Evolutionary conservation across 305 asterid genomes (phyloP), one percentile per base, ranked within the genome.

Genomic region (Rubia occidens): DNA sequence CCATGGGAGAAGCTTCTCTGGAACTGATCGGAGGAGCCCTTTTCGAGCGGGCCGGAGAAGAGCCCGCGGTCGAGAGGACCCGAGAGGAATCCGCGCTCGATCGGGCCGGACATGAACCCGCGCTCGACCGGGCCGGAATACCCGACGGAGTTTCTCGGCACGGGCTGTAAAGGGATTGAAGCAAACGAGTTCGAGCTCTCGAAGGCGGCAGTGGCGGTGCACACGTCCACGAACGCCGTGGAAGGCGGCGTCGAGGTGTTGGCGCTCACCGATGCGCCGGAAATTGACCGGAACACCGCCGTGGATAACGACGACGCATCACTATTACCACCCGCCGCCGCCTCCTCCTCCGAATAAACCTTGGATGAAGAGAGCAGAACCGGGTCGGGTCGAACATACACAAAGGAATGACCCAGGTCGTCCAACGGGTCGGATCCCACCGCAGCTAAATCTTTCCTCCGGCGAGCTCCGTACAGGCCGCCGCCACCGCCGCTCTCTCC

Each of bases 231-330:
- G 3, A 85, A 64, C 1, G 95, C 77, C 60, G 98, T 93, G 78
- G 98, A 93, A 13, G 87, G 96, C 11, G 97, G 97, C 18, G 98
- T 92, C 2, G 97, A 89, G 29, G 98, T 78, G 83, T 92, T 92
- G 73, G 98, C 98, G 67, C 95, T 88, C 42, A 92, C 95, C 71
- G 98, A 81, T 49, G 97, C 97, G 60, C 97, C 97, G 75, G 96
- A 90, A 32, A 90, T 94, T 11, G 81, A 73, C 40, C 61, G 71
- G 55, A 77, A 77, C 71, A 89, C 78, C 64, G 96, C 83, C 72
- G 90, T 74, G 3, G 72, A 78, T 26, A 62, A 20, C 40, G 24
- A 8, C 14, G 66, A 8, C 47, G 47, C 20, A 17, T 35, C 44
- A 18, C 7, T 63, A 18, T 26, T 43, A 21, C 64, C 9, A 8